phyloP scores from a whole-genome alignment of 495 filamentous ascomycete species.

The Podospora pseudoanserina region DNA sequence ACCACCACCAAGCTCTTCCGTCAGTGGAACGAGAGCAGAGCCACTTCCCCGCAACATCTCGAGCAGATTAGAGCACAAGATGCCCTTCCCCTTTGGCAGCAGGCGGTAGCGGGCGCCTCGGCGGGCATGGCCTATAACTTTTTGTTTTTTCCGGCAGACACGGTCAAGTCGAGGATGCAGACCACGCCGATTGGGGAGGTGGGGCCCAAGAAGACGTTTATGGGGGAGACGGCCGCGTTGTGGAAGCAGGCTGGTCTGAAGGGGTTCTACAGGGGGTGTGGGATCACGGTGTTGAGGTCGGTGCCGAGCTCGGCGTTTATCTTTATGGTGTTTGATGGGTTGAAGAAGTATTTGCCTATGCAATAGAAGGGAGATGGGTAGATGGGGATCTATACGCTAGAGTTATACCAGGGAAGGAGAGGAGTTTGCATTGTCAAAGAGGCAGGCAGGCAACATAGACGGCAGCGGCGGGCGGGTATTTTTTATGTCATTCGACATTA shows the following conservation, averaged over 20 bases:
- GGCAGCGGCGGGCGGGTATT: not conserved
- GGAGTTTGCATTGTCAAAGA: constrained; percentile 5
- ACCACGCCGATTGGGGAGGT: constrained; percentile 64
- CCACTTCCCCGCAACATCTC: constrained; percentile 30
- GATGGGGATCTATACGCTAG: not conserved
- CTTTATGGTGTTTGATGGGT: constrained; percentile 84
- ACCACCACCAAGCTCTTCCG: constrained; percentile 65
- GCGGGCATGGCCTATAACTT: constrained; percentile 96
- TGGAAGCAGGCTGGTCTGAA: constrained; percentile 78
- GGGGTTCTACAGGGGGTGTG: constrained; percentile 89
- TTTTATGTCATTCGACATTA: not conserved
- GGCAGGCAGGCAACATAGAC: not conserved
- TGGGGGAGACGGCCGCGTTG: constrained; percentile 60
- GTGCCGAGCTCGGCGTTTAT: constrained; percentile 97
- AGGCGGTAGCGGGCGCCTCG: constrained; percentile 81
- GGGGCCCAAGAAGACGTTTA: constrained; percentile 59
- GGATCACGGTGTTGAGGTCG: constrained; percentile 81
- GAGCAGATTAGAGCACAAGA: constrained; percentile 26
- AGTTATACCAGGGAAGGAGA: not conserved
- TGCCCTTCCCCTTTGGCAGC: constrained; percentile 67
- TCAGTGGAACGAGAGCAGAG: constrained; percentile 35
- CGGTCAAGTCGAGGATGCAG: constrained; percentile 94
- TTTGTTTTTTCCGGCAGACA: constrained; percentile 93
- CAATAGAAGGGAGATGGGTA: constrained; percentile 19
- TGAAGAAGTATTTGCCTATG: constrained; percentile 62